Conservation (phyloP, 1,284 basidiomycete genomes). For the Athelia psychrophila region DNA sequence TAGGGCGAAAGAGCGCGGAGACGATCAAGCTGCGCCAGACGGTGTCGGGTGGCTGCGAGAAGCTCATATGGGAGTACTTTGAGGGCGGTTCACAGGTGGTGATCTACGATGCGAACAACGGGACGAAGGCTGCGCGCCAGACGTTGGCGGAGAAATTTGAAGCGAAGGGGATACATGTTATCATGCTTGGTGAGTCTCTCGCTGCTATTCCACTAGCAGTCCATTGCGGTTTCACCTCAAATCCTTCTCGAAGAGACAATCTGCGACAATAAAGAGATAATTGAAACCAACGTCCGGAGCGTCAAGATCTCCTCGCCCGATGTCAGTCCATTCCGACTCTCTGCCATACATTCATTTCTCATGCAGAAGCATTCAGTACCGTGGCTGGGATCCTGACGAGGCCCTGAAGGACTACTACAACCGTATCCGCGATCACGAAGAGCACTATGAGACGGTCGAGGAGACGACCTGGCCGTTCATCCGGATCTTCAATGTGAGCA, state of each 20-base stretch:
- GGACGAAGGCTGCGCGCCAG: conserved; percentile 66
- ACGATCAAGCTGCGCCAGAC: conserved; percentile 75
- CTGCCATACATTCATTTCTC: conserved; percentile 3
- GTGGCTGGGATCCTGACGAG: conserved; percentile 87
- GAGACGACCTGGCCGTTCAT: conserved; percentile 89
- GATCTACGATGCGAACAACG: conserved; percentile 99
- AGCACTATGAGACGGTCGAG: conserved; percentile 86
- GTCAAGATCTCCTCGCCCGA: conserved; percentile 99
- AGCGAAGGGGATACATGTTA: conserved; percentile 83
- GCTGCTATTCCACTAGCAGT: not conserved
- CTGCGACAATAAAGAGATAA: conserved; percentile 89
- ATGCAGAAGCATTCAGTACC: conserved; percentile 62
- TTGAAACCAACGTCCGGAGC: conserved; percentile 91
- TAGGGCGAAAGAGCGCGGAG: conserved; percentile 75
- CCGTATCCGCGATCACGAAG: conserved; percentile 88
- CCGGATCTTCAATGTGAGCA: conserved; percentile 87
- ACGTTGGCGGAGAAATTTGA: conserved; percentile 83
- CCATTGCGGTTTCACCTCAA: not conserved
- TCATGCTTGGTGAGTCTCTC: conserved; percentile 85
- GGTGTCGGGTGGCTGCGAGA: conserved; percentile 82
- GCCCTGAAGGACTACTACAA: conserved; percentile 90
- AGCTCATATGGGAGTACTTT: conserved; percentile 90
- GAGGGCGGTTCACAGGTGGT: conserved; percentile 89
- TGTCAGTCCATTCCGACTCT: conserved; percentile 45
- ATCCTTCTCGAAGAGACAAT: conserved; percentile 86